Evolutionary conservation across 2,329 filamentous ascomycete genomes (phyloP).

Genomic region (Ophiostoma novo-ulmi): DNA sequence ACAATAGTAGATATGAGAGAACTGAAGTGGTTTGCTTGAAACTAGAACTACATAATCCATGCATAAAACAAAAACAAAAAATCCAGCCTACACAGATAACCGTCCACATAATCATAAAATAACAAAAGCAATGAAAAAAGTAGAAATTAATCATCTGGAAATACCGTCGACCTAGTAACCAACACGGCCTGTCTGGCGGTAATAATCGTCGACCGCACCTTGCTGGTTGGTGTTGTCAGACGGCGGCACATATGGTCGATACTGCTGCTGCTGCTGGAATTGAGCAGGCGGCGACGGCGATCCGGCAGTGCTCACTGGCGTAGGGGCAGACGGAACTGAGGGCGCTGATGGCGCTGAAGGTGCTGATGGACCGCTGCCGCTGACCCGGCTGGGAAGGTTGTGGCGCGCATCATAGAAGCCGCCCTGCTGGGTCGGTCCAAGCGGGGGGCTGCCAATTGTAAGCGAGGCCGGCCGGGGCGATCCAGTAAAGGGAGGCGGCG

Average conservation of each 20-base stretch:
- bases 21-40: background rate
- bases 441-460: conserved; percentile 33
- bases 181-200: conserved; percentile 40
- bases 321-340: conserved; percentile 16
- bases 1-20: too few relatives aligned
- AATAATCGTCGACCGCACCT: conserved; percentile 45
- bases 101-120: background rate
- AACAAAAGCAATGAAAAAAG: background rate
- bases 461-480: background rate
- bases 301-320: conserved; percentile 9
- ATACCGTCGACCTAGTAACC: conserved; percentile 18
- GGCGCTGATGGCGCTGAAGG: background rate
- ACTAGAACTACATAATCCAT: background rate
- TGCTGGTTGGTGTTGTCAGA: conserved; percentile 36
- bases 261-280: conserved; percentile 46
- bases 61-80: background rate
- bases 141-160: background rate
- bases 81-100: background rate
- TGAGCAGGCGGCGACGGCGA: conserved; percentile 32
- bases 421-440: conserved; percentile 27
- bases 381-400: conserved; percentile 37
- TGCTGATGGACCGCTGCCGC: conserved; percentile 2
- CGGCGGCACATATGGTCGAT: conserved; percentile 56
- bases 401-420: conserved; percentile 43
- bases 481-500: conserved; percentile 34